A percentile compares a stretch with the other conserved stretches of the same genome.
Evolutionary conservation across 441 rosid species (phyloP).

Genomic region (Populus tomentosa): DNA sequence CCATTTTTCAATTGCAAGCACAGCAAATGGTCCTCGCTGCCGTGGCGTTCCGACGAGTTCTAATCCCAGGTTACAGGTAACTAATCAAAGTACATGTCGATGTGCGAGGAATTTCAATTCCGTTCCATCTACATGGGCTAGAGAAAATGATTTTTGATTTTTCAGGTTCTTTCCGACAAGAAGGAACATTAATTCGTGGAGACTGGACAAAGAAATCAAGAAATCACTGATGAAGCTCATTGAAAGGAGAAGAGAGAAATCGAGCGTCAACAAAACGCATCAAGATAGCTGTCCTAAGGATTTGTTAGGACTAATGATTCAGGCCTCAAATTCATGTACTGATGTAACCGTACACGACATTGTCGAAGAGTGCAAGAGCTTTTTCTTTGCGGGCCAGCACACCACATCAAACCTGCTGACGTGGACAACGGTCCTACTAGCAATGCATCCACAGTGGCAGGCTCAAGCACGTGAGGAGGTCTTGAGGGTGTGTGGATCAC

Average conservation of each 20-base stretch:
- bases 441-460: constrained; percentile 99
- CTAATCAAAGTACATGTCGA: neutral
- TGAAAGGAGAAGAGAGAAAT: constrained; percentile 31
- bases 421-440: constrained; percentile 90
- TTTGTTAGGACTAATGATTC: constrained; percentile 78
- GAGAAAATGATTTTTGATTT: neutral
- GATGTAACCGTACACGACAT: constrained; percentile 68
- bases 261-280: neutral
- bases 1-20: constrained; percentile 69
- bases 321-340: constrained; percentile 44
- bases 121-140: neutral
- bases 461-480: constrained; percentile 98
- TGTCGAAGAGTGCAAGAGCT: constrained; percentile 91
- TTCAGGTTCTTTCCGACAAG: constrained; percentile 68
- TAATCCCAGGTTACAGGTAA: constrained; percentile 85
- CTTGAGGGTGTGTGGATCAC: constrained; percentile 87
- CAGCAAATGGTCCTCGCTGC: constrained; percentile 79
- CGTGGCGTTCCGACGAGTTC: constrained; percentile 70
- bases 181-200: constrained; percentile 75
- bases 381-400: constrained; percentile 96
- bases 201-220: constrained; percentile 63
- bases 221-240: constrained; percentile 59
- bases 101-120: no score
- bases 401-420: constrained; percentile 98
- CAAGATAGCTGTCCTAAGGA: constrained; percentile 45